phyloP scores from a whole-genome alignment of 345 rosid species.

The Aquilaria malaccensis region DNA sequence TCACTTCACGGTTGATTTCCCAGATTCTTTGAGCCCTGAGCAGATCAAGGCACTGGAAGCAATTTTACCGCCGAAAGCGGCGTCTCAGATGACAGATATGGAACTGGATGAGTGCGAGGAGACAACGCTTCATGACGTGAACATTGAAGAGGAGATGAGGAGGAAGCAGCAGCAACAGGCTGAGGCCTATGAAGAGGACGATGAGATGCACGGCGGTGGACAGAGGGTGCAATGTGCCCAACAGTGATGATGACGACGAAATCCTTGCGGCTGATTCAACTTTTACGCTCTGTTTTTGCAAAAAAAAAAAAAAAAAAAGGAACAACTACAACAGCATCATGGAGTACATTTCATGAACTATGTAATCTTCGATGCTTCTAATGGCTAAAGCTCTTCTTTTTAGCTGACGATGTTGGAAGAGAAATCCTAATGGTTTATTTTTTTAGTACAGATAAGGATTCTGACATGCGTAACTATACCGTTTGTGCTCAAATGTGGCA shows the following conservation, averaged over 20 bases:
- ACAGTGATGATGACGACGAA: constrained; percentile 34
- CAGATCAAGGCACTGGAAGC: constrained; percentile 70
- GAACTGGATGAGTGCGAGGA: constrained; percentile 91
- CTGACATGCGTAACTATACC: too few species aligned
- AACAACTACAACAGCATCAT: too few species aligned
- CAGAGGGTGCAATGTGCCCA: constrained; percentile 74
- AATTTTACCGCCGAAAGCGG: constrained; percentile 44
- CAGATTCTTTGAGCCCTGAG: constrained; percentile 56
- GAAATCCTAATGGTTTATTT: too few species aligned
- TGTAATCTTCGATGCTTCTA: too few species aligned
- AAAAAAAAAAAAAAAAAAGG: too few species aligned
- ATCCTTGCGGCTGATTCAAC: not conserved
- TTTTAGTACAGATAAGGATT: too few species aligned
- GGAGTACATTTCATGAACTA: too few species aligned
- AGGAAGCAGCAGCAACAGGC: constrained; percentile 55
- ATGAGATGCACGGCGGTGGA: constrained; percentile 47
- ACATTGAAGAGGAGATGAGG: constrained; percentile 86
- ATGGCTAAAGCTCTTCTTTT: too few species aligned
- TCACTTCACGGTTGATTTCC: constrained; percentile 87
- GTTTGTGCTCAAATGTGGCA: too few species aligned
- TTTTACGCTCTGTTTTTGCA: too few species aligned
- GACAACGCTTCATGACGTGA: constrained; percentile 74
- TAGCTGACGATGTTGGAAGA: too few species aligned
- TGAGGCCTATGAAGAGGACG: constrained; percentile 57
- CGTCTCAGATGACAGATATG: constrained; percentile 52